Evolutionary conservation across 495 filamentous ascomycete species (phyloP).

Genomic region (Xylaria palmicola): DNA sequence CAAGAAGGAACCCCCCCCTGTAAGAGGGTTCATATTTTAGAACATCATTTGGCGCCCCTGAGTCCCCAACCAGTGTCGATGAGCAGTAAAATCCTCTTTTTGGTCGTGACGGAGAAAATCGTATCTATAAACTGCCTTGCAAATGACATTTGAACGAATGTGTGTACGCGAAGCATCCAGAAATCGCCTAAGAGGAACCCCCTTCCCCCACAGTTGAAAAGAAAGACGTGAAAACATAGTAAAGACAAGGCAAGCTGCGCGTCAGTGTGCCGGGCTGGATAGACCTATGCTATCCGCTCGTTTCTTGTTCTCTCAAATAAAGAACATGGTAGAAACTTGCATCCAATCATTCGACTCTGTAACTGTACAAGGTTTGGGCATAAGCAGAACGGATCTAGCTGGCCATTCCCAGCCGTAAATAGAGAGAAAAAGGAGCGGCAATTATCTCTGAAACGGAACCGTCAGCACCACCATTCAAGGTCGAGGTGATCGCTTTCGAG

Average conservation of each 20-base stretch:
- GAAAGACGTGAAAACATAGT: too few relatives aligned
- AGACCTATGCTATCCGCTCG: constrained; percentile 2
- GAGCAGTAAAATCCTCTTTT: constrained; percentile 13
- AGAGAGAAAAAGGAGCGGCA: constrained; percentile 4
- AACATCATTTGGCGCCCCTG: constrained; percentile 19
- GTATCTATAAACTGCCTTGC: constrained; percentile 26
- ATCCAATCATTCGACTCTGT: constrained; percentile 24
- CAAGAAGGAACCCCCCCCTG: not conserved
- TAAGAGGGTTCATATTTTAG: constrained; percentile 10
- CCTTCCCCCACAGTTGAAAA: constrained; percentile 19
- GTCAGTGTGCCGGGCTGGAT: constrained; percentile 3
- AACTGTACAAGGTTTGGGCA: constrained; percentile 25
- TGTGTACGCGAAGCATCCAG: constrained; percentile 21
- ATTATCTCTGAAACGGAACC: constrained; percentile 30
- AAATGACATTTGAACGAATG: constrained; percentile 22
- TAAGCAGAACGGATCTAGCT: not conserved
- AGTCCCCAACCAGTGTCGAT: constrained; percentile 10
- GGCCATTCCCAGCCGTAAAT: not conserved
- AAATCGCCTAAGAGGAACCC: constrained; percentile 21
- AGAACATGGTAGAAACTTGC: constrained; percentile 7
- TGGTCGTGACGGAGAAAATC: constrained; percentile 15
- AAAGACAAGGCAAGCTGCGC: constrained; percentile 22
- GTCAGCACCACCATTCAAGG: constrained; percentile 26
- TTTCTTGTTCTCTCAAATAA: constrained; percentile 6
- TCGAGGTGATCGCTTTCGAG: constrained; percentile 35